Base-by-base conservation (phyloP, 2,329 filamentous ascomycete genomes). In the Scedosporium minutisporum region DNA sequence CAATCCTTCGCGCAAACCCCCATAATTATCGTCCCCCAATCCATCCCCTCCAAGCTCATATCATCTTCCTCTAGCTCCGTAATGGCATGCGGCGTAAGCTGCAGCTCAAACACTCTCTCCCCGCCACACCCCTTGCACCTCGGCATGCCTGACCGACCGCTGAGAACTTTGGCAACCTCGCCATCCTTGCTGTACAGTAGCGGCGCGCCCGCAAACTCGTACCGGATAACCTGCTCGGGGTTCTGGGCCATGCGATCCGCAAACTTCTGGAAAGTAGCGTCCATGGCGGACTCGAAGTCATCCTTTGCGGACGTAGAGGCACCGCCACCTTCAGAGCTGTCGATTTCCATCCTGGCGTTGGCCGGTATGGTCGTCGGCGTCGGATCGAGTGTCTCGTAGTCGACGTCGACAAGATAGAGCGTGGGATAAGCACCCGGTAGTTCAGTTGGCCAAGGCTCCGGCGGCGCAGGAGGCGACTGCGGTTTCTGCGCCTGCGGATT, bases 1-100 rank as follows among this genome's bases (percentile, higher is more conserved):
- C 95, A 97, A 73, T 97, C 91, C 70, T 77, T 84, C 66, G 82
- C 85, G 73, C 95, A 99, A 6, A 96, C 91, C 0, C 86, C 92
- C 44, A 97, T 79, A 63, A 99, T 85, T 7, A 99, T 83, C 0
- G 92, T 97, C 0, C 93, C 93, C 95, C 95, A 99, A 70, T 99
- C 95, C 95, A 99, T 99, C 0, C 93, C 95, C 78, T 96, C 82
- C 21, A 88, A 70, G 46, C 83, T 84, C 67, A 86, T 73, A 63
- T 88, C 87, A 51, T 93, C 89, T 1, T 83, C 87, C 78, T 97
- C 95, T 62, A 97, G 78, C 78, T 96, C 89, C 33, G 86, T 85
- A 69, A 99, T 99, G 3, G 92, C 88, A 71, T 96, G 89, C 48
- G 95, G 95, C 67, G 89, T 93, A 66, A 99, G 78, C 79, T 99